Evolutionary conservation across 441 rosid species (phyloP).

Genomic region (Viola pubescens): DNA sequence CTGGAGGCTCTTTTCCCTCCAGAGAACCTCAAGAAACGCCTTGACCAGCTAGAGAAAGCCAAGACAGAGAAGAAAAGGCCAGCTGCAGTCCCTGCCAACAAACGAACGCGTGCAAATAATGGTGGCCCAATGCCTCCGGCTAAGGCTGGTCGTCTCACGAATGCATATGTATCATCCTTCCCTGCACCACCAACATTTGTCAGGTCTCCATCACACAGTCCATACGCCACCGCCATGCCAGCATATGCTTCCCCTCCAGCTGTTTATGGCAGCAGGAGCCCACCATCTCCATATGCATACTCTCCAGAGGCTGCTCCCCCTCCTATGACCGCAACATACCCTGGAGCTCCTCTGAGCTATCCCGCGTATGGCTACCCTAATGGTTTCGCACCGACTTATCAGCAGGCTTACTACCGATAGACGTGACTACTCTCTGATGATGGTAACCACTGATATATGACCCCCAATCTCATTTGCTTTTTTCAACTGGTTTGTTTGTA

Average conservation of each 20-base stretch:
- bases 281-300: slow-evolving; percentile 65
- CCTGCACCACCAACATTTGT: slow-evolving; percentile 66
- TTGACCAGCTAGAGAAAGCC: slow-evolving; percentile 86
- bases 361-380: slow-evolving; percentile 64
- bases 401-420: slow-evolving; percentile 98
- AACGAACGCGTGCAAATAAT: slow-evolving; percentile 80
- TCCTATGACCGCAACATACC: slow-evolving; percentile 47
- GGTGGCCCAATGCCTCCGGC: slow-evolving; percentile 99
- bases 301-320: slow-evolving; percentile 75
- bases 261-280: slow-evolving; percentile 69
- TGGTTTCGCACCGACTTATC: slow-evolving; percentile 78
- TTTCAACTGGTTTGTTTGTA: slow-evolving; percentile 54
- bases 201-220: slow-evolving; percentile 74
- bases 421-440: slow-evolving; percentile 49
- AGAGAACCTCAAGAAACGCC: slow-evolving; percentile 91
- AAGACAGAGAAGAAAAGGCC: slow-evolving; percentile 86
- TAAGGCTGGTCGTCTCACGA: slow-evolving; percentile 85
- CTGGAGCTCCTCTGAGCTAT: slow-evolving; percentile 69
- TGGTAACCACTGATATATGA: slow-evolving; percentile 91
- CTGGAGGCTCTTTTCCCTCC: slow-evolving; percentile 77
- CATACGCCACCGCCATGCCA: slow-evolving; percentile 52
- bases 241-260: slow-evolving; percentile 65
- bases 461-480: slow-evolving; percentile 38
- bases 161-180: slow-evolving; percentile 90
- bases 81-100: slow-evolving; percentile 79